Conservation (phyloP, 2,329 filamentous ascomycete genomes). For the Colletotrichum brevisporum region DNA sequence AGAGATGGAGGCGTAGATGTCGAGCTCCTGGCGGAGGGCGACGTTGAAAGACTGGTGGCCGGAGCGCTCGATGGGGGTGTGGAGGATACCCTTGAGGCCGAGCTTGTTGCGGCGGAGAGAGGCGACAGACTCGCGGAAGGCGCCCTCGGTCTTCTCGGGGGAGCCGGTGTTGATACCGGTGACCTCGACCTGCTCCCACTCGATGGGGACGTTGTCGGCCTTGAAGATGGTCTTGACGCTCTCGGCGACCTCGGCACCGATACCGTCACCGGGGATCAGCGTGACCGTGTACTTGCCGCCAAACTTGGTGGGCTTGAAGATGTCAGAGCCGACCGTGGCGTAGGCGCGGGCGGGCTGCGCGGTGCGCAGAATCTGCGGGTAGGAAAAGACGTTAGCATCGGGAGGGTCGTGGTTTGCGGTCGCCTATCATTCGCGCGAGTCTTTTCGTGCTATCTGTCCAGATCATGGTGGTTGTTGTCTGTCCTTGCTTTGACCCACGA, state of each 20-base stretch:
- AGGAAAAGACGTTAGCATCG: constrained; percentile 18
- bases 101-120: constrained; percentile 99
- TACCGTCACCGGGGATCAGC: constrained; percentile 98
- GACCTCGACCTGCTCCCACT: constrained; percentile 99
- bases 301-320: constrained; percentile 99
- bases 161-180: constrained; percentile 88
- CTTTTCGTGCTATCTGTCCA: constrained; percentile 2
- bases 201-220: constrained; percentile 97
- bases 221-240: constrained; percentile 99
- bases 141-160: constrained; percentile 87
- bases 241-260: constrained; percentile 97
- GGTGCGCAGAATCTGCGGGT: constrained; percentile 63
- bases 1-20: constrained; percentile 98
- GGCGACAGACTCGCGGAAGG: constrained; percentile 95
- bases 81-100: constrained; percentile 97
- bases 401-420: constrained; percentile 44
- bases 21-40: constrained; percentile 97
- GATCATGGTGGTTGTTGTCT: neutral
- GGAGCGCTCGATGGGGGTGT: constrained; percentile 96
- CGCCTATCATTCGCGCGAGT: neutral
- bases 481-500: neutral
- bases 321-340: constrained; percentile 91
- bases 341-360: constrained; percentile 69
- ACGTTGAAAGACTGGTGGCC: constrained; percentile 99
- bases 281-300: constrained; percentile 99